phyloP scores from a whole-genome alignment of 2,329 filamentous ascomycete genomes.

The Parastagonospora nodorum region DNA sequence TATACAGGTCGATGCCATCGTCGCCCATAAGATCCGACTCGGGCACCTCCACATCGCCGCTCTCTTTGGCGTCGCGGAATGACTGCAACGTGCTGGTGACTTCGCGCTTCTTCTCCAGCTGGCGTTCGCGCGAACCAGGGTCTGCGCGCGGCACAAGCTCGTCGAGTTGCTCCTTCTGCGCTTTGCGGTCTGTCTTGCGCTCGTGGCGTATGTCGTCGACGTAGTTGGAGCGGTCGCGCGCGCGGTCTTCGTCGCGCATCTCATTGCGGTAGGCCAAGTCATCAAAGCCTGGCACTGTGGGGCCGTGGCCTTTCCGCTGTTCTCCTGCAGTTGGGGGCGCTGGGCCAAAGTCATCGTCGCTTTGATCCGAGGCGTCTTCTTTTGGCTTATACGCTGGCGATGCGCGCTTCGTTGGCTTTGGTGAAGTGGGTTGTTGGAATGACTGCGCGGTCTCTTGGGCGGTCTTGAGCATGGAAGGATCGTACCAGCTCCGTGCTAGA shows the following conservation, averaged over 20 bases:
- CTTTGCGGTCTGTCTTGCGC: conserved; percentile 67
- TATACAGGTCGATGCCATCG: conserved; percentile 68
- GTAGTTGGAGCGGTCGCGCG: conserved; percentile 54
- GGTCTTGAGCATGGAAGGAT: conserved; percentile 70
- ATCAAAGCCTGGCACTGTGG: conserved; percentile 69
- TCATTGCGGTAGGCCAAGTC: conserved; percentile 73
- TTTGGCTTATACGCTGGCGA: conserved; percentile 24
- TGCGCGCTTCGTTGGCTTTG: conserved; percentile 17
- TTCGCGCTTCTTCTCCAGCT: conserved; percentile 82
- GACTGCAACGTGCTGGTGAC: conserved; percentile 72
- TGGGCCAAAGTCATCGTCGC: conserved; percentile 58
- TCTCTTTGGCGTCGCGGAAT: conserved; percentile 70
- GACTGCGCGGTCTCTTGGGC: conserved; percentile 48
- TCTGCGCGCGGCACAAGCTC: conserved; percentile 84
- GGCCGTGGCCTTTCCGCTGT: conserved; percentile 52
- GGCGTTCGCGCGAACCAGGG: conserved; percentile 78
- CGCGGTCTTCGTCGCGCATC: conserved; percentile 59
- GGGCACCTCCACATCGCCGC: conserved; percentile 67
- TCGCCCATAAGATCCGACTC: conserved; percentile 81
- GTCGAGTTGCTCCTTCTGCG: conserved; percentile 75
- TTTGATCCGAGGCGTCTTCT: conserved; percentile 17
- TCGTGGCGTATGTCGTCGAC: conserved; percentile 62
- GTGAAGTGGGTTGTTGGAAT: conserved; percentile 17
- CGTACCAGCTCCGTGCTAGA: conserved; percentile 91
- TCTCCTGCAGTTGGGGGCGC: conserved; percentile 51